These are phyloP conservation scores for Hibiscus trionum DNA, from an alignment of 345 rosid species.

Conservation along the genomic window DNA sequence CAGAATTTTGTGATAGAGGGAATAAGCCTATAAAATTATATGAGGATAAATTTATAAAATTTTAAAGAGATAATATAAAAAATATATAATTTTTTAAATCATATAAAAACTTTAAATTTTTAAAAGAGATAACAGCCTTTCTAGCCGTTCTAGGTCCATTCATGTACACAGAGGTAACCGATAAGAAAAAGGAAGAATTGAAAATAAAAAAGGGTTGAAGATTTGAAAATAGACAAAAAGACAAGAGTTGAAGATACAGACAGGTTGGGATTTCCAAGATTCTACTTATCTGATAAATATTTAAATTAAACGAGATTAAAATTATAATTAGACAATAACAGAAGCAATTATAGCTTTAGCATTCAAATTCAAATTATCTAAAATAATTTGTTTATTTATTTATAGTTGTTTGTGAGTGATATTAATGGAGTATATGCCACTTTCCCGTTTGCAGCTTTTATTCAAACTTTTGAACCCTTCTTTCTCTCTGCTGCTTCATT, in stretches of 20 bases:
- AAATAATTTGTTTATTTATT: no score
- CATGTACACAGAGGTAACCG: no score
- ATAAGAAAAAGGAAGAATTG: background rate
- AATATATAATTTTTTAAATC: no score
- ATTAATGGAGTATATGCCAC: background rate
- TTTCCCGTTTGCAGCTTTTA: constrained; percentile 17
- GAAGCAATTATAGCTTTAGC: background rate
- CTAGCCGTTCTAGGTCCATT: no score
- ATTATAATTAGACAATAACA: background rate
- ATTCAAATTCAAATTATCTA: background rate
- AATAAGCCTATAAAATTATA: no score
- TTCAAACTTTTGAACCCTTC: constrained; percentile 23
- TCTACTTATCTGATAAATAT: background rate
- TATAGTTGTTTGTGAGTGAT: background rate
- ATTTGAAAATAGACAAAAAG: constrained; percentile 29
- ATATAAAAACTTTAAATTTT: no score
- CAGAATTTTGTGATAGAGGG: no score
- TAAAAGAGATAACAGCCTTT: no score
- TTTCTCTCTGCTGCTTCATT: constrained; percentile 7
- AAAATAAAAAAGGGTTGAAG: constrained; percentile 16
- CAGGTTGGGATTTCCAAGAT: constrained; percentile 25
- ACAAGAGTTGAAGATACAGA: constrained; percentile 20
- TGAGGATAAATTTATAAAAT: no score
- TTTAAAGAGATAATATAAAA: no score
- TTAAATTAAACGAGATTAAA: background rate